A percentile compares a stretch with the other conserved stretches of the same genome.
Conservation (phyloP, 257 asterid genomes). For the Solanum rostratum region DNA sequence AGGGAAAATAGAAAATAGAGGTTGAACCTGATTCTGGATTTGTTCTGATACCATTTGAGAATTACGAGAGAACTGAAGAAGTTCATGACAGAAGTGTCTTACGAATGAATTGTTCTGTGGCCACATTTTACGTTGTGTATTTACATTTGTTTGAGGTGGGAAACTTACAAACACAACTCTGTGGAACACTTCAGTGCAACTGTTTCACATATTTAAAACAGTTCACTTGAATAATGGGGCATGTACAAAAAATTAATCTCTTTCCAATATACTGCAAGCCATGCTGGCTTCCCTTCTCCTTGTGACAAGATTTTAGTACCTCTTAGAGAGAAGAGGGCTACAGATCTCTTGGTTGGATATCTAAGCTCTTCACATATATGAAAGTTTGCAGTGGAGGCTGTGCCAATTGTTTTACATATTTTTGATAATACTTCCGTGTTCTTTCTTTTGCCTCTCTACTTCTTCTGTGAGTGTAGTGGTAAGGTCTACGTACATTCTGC, state of each 20-base stretch:
- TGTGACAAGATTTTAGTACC: not conserved
- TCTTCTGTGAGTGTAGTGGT: too few species aligned
- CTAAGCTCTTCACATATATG: not conserved
- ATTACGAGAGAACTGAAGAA: not conserved
- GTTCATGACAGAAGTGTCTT: not conserved
- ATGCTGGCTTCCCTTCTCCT: not conserved
- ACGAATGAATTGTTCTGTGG: not conserved
- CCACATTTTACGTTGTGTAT: not conserved
- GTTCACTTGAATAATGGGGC: not conserved
- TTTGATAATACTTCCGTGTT: not conserved
- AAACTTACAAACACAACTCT: not conserved
- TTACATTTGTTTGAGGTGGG: not conserved
- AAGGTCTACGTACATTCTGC: too few species aligned
- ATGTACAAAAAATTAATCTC: not conserved
- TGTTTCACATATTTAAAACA: not conserved
- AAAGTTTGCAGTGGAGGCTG: not conserved
- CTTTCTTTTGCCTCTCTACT: too few species aligned
- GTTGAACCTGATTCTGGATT: not conserved
- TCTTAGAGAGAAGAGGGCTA: not conserved
- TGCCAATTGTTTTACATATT: not conserved
- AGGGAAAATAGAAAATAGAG: not conserved
- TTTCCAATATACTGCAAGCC: not conserved
- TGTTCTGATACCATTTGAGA: not conserved
- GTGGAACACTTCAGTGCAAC: not conserved
- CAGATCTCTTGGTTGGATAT: not conserved